Evolutionary conservation across 306 rosid species (phyloP).

Genomic region (Citrullus mucosospermus): DNA sequence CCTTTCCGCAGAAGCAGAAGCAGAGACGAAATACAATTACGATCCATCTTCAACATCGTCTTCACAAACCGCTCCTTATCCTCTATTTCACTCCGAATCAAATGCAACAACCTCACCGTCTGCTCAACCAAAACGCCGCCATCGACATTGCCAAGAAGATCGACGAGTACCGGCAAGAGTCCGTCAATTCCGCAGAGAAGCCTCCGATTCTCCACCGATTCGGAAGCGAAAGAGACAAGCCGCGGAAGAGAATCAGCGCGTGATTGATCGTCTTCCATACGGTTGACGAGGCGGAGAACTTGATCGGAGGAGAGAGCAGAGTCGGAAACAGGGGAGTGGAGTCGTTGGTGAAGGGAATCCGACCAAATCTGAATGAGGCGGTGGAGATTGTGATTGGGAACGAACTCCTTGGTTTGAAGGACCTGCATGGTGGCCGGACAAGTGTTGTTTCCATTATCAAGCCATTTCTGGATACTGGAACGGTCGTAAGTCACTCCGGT

Average conservation of each 20-base stretch:
- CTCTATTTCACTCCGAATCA: constrained; percentile 26
- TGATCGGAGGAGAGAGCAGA: constrained; percentile 22
- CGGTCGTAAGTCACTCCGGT: constrained; percentile 98
- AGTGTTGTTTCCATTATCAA: constrained; percentile 87
- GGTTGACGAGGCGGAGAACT: constrained; percentile 20
- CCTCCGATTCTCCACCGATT: constrained; percentile 47
- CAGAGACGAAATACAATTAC: constrained; percentile 34
- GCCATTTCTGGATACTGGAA: constrained; percentile 89
- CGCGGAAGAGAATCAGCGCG: constrained; percentile 22
- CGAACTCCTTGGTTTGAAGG: constrained; percentile 54
- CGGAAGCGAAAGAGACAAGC: constrained; percentile 36
- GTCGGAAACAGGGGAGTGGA: constrained; percentile 29
- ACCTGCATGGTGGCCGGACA: constrained; percentile 98
- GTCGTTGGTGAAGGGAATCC: constrained; percentile 36
- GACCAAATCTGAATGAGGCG: constrained; percentile 93
- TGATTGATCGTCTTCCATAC: neutral
- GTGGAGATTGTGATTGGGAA: constrained; percentile 72
- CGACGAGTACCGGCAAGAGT: constrained; percentile 30
- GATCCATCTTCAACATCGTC: constrained; percentile 24
- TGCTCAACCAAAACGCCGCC: constrained; percentile 30
- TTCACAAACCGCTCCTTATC: constrained; percentile 21
- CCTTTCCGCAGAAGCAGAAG: constrained; percentile 41
- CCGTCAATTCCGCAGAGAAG: constrained; percentile 36
- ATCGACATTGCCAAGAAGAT: constrained; percentile 42
- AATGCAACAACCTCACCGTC: constrained; percentile 30